Evolutionary conservation across 179 eudicot species (phyloP), one percentile per base, ranked within the genome.

Genomic region (Carnegiea gigantea): DNA sequence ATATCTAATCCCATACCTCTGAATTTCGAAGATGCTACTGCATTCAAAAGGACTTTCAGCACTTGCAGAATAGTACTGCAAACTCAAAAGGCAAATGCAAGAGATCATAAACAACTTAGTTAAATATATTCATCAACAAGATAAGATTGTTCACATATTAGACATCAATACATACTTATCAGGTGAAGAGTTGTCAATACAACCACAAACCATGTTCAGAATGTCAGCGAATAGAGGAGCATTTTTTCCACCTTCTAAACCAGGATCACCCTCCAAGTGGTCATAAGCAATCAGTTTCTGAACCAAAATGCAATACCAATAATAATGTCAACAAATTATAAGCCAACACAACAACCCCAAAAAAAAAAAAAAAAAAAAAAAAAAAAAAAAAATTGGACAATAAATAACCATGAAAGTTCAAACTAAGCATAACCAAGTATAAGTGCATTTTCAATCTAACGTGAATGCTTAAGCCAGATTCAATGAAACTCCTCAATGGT

Each of bases 241-340:
- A 86, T 95, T 92, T 89, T 85, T 91, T 78, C 95, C 99, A 79
- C 93, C 95, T 76, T 94, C 99, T 74, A 96, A 85, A 78, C 99
- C 99, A 86, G 99, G 98, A 92, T 96, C 99, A 74, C 99, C 98
- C 88, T 96, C 99, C 82, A 96, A 88, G 88, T 96, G 99, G 78
- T 94, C 98, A 75, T 96, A 96, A 21, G 97, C 94, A 85, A 96
- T 94, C 82, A 96, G 98, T 92, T 96, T 96, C 99, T 96, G 92
- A 76, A 70, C 80, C 83, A 86, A 77, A 76, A 78, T 64, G 73
- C 80, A 60, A 73, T 70, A 71, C 46, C 65, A 71, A 28, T n/a
- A 67, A 73, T 64, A 23, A 24, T 20, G 33, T 49, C 49, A 75
- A 48, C 68, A 53, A 74, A 24, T 12, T 51, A 49, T 64, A 73